phyloP scores from a whole-genome alignment of 2,329 filamentous ascomycete species.

The Apiospora marii region DNA sequence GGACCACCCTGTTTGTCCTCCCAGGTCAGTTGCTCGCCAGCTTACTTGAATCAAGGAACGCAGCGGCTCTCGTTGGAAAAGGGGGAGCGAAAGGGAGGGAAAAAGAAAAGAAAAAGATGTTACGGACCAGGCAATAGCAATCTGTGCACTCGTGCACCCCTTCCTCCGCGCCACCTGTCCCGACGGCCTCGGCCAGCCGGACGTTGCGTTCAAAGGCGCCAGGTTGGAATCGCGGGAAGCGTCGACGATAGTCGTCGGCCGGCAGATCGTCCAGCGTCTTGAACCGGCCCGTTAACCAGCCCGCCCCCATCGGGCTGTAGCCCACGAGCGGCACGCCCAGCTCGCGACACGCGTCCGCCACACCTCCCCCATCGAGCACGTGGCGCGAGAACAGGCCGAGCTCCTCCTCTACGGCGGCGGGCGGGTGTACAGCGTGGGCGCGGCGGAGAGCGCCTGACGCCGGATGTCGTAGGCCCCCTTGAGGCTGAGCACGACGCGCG shows the following conservation, averaged over 20 bases:
- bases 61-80: too few species aligned
- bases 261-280: slow-evolving; percentile 54
- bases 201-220: slow-evolving; percentile 63
- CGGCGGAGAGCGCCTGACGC: slow-evolving; percentile 42
- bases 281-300: slow-evolving; percentile 57
- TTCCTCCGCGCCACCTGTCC: slow-evolving; percentile 56
- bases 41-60: not conserved
- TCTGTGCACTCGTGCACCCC: slow-evolving; percentile 56
- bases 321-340: slow-evolving; percentile 65
- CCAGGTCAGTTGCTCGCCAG: slow-evolving; percentile 29
- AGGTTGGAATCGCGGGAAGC: slow-evolving; percentile 56
- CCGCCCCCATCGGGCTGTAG: slow-evolving; percentile 61
- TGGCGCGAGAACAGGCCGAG: slow-evolving; percentile 53
- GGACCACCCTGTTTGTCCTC: slow-evolving; percentile 48
- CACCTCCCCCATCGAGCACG: slow-evolving; percentile 47
- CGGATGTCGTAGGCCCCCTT: slow-evolving; percentile 56
- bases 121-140: slow-evolving; percentile 61
- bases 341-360: slow-evolving; percentile 52
- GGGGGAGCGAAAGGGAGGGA: too few species aligned
- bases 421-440: slow-evolving; percentile 46
- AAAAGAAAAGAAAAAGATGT: slow-evolving; percentile 32
- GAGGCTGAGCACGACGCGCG: slow-evolving; percentile 61
- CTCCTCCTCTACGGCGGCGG: slow-evolving; percentile 55
- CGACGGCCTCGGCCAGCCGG: slow-evolving; percentile 56
- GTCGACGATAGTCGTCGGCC: slow-evolving; percentile 47